Conservation (phyloP, 2,329 filamentous ascomycete species). For the Zopfia rhizophila region DNA sequence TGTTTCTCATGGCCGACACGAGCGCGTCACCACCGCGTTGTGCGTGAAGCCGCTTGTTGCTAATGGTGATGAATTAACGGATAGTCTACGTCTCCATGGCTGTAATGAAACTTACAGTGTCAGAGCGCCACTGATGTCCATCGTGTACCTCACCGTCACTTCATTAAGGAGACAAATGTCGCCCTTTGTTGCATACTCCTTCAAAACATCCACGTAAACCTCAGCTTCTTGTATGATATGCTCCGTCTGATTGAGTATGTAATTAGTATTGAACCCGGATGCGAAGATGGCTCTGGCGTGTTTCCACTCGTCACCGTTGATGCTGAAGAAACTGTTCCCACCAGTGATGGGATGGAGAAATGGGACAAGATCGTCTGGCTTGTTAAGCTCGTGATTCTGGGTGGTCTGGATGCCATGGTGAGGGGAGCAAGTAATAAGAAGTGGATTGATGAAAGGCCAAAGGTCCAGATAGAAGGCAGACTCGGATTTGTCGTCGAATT, state of each 20-base stretch:
- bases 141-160: conserved; percentile 12
- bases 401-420: background rate
- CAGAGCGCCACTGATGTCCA: conserved; percentile 20
- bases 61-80: conserved; percentile 1
- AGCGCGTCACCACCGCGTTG: conserved; percentile 17
- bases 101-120: conserved; percentile 16
- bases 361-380: conserved; percentile 10
- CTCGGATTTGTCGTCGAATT: conserved; percentile 15
- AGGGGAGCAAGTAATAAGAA: conserved; percentile 11
- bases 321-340: conserved; percentile 16
- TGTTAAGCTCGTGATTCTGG: conserved; percentile 12
- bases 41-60: conserved; percentile 10
- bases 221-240: conserved; percentile 15
- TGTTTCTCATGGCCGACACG: conserved; percentile 8
- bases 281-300: conserved; percentile 18
- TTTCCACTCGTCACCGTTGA: conserved; percentile 10
- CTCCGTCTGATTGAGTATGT: conserved; percentile 15
- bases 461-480: conserved; percentile 13
- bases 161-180: conserved; percentile 15
- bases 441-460: conserved; percentile 9
- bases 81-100: background rate
- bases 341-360: conserved; percentile 10
- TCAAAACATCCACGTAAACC: conserved; percentile 17
- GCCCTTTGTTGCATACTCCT: conserved; percentile 1
- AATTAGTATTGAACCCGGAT: conserved; percentile 16